phyloP scores from a whole-genome alignment of 2,329 filamentous ascomycete species.

The Phymatotrichopsis omnivora region DNA sequence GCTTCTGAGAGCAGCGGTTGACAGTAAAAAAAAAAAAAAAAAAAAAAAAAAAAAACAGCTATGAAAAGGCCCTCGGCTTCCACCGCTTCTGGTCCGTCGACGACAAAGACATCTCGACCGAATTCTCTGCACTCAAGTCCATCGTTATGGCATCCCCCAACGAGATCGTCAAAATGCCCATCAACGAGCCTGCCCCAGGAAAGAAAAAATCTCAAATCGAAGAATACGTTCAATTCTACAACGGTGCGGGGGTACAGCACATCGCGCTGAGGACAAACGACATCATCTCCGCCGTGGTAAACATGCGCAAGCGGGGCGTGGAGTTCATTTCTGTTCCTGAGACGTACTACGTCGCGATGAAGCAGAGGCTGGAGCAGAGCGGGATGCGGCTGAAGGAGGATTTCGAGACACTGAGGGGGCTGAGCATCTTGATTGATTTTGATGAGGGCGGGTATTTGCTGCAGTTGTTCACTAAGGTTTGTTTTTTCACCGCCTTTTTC shows the following conservation, averaged over 20 bases:
- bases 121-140: conserved; percentile 78
- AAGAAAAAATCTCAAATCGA: conserved; percentile 93
- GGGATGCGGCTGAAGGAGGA: conserved; percentile 60
- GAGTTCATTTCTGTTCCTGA: conserved; percentile 84
- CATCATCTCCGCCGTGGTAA: conserved; percentile 66
- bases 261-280: conserved; percentile 75
- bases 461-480: conserved; percentile 49
- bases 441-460: conserved; percentile 80
- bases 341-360: conserved; percentile 78
- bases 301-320: conserved; percentile 74
- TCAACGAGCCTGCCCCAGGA: conserved; percentile 86
- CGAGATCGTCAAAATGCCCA: conserved; percentile 91
- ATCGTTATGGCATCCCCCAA: conserved; percentile 84
- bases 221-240: conserved; percentile 84
- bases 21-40: too few species aligned
- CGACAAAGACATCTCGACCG: conserved; percentile 83
- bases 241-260: conserved; percentile 83
- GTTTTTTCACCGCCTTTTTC: too few species aligned
- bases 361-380: conserved; percentile 48
- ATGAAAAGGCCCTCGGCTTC: conserved; percentile 82
- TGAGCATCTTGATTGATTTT: conserved; percentile 91
- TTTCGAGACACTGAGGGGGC: conserved; percentile 60
- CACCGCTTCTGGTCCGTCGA: conserved; percentile 97
- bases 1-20: conserved; percentile 36
- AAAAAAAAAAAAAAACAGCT: too few species aligned